These are phyloP conservation scores for Lachancea quebecensis DNA, from an alignment of 805 yeast species.

Conservation along the genomic window DNA sequence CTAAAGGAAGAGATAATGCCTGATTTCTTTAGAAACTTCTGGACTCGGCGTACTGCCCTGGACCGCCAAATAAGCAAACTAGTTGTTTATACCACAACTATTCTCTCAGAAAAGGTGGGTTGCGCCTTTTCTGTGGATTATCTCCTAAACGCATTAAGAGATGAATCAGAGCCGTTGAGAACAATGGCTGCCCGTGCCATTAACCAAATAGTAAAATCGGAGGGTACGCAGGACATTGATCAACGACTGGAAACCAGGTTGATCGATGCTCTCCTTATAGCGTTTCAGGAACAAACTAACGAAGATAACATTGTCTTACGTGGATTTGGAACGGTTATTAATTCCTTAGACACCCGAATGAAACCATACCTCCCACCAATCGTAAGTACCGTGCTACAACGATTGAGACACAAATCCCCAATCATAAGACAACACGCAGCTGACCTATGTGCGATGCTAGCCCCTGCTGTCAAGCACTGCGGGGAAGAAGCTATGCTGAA, in stretches of 20 bases:
- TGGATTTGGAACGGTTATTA: constrained; percentile 59
- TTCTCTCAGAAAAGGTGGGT: constrained; percentile 63
- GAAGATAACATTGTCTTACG: constrained; percentile 50
- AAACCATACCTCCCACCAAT: constrained; percentile 69
- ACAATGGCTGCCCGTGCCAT: constrained; percentile 71
- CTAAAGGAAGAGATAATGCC: constrained; percentile 47
- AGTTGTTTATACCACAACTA: constrained; percentile 67
- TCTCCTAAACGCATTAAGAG: constrained; percentile 57
- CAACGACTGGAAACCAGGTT: constrained; percentile 56
- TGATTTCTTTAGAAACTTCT: constrained; percentile 62
- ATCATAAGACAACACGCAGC: constrained; percentile 80
- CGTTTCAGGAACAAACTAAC: constrained; percentile 70
- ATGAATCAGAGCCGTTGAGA: constrained; percentile 75
- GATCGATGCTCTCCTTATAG: constrained; percentile 72
- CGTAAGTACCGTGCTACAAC: constrained; percentile 61
- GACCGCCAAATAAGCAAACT: constrained; percentile 50
- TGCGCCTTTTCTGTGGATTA: constrained; percentile 51
- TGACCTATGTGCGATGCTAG: constrained; percentile 59
- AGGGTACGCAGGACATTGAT: constrained; percentile 55
- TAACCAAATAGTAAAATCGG: constrained; percentile 42
- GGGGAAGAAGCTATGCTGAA: constrained; percentile 55
- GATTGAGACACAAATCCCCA: constrained; percentile 64
- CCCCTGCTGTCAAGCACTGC: constrained; percentile 60
- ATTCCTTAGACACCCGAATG: constrained; percentile 54
- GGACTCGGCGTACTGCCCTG: constrained; percentile 77